Evolutionary conservation across 768 basidiomycete genomes (phyloP), one percentile per base, ranked within the genome.

Genomic region (Phlebiopsis gigantea): DNA sequence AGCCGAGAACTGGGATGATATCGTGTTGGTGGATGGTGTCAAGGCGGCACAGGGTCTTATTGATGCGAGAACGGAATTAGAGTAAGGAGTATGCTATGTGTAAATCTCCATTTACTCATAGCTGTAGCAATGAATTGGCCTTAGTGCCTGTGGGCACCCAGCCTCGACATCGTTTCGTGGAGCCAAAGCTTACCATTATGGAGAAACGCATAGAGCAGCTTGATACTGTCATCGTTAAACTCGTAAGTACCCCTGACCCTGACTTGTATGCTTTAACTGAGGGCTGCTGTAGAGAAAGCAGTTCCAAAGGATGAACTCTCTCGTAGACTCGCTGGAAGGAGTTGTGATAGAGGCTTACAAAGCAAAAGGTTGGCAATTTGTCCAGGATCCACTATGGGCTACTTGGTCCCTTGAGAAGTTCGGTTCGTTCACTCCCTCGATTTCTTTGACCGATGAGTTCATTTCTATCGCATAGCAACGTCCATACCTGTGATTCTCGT

Each of bases 331-430:
- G 48, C 64, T 91, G 53, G 90, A 93, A 58, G 64, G 69, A 2
- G 66, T 90, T 2, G 70, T 90, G 12, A 71, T 79, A 26, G 90
- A 93, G 43, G 88, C 88, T 2, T 79, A 83, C 63, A 88, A 79
- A 67, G 69, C 72, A 15, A 90, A 88, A 68, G 89, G 90, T 0
- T 84, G 81, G 73, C 72, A 76, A 58, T 91, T 87, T 85, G 84
- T 81, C 1, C 76, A 78, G 12, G 87, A 91, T 58, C 84, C 88
- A 0, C 72, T 93, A 44, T 93, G 90, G 90, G 72, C 80, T 24
- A 90, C 90, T 10, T 93, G 90, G 90, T 75, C 90, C 0, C 71
- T 92, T 25, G 85, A 88, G 62, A 87, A 81, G 69, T 90, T 93
- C 56, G 87, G 90, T 88, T 57, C 42, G 75, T 66, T 30, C n/a